Percentiles rank a stretch among this genome's conserved stretches.
phyloP scores from a whole-genome alignment of 306 rosid genomes.

The Delonix regia region DNA sequence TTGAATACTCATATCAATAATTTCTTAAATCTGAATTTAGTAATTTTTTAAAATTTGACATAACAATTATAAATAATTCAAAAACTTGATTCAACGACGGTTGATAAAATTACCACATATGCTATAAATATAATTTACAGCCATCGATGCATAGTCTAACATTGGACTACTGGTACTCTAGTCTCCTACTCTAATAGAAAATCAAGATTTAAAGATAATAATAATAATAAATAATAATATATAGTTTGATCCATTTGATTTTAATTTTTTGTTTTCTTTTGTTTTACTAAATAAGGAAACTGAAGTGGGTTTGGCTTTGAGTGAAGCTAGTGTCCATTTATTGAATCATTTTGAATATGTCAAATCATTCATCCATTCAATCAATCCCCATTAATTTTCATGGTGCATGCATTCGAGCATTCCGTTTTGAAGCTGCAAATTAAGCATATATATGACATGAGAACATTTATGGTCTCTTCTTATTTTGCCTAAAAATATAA shows the following conservation, averaged over 20 bases:
- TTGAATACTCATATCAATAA: too few relatives aligned
- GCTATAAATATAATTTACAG: too few relatives aligned
- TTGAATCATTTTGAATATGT: not conserved
- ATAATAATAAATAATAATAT: too few relatives aligned
- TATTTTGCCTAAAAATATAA: slow-evolving; percentile 27
- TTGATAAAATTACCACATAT: too few relatives aligned
- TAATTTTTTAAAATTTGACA: too few relatives aligned
- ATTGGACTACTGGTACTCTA: too few relatives aligned
- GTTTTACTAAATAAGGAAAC: not conserved
- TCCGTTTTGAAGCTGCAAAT: slow-evolving; percentile 42
- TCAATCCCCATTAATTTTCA: slow-evolving; percentile 28
- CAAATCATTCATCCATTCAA: slow-evolving; percentile 19
- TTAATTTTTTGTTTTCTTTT: not conserved
- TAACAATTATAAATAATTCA: too few relatives aligned
- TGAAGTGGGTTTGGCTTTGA: not conserved
- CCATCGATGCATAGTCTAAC: too few relatives aligned
- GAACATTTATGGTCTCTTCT: slow-evolving; percentile 8
- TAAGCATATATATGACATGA: slow-evolving; percentile 34
- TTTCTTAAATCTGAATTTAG: too few relatives aligned
- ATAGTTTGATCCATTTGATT: not conserved
- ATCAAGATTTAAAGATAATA: not conserved
- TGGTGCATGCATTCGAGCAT: slow-evolving; percentile 38
- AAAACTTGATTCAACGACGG: too few relatives aligned
- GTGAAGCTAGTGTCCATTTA: not conserved
- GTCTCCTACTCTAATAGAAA: too few relatives aligned